phyloP scores from a whole-genome alignment of 2,329 filamentous ascomycete species.

The Elsinoe batatas region DNA sequence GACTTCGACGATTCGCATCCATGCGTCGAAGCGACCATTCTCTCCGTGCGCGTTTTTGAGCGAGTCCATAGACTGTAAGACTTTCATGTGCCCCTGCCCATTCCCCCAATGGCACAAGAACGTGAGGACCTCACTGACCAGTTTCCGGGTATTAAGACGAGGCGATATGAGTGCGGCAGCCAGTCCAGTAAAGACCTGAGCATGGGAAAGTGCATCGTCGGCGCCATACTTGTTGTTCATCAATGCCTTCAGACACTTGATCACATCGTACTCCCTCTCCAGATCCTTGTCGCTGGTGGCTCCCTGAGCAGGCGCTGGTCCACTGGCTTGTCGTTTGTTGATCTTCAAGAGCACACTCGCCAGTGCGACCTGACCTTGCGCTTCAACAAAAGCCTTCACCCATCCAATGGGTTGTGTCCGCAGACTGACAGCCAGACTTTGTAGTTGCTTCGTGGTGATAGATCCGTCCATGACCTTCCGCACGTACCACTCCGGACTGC shows the following conservation, averaged over 20 bases:
- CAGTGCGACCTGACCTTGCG: conserved; percentile 90
- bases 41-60: conserved; percentile 82
- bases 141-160: conserved; percentile 79
- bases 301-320: conserved; percentile 49
- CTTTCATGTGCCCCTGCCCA: conserved; percentile 81
- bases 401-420: conserved; percentile 93
- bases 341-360: conserved; percentile 90
- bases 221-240: conserved; percentile 99
- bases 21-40: conserved; percentile 91
- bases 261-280: conserved; percentile 90
- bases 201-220: conserved; percentile 84
- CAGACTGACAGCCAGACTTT: conserved; percentile 86
- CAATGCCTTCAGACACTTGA: conserved; percentile 91
- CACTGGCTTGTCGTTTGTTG: conserved; percentile 72
- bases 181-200: conserved; percentile 80
- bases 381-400: conserved; percentile 94
- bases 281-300: conserved; percentile 64
- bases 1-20: conserved; percentile 97
- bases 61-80: conserved; percentile 84
- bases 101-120: conserved; percentile 93
- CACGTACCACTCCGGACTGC: conserved; percentile 96
- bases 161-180: conserved; percentile 80
- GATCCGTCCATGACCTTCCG: conserved; percentile 93
- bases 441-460: conserved; percentile 81
- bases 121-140: conserved; percentile 91